phyloP scores from a whole-genome alignment of 2,329 filamentous ascomycete genomes.

The Colletotrichum trifolii region DNA sequence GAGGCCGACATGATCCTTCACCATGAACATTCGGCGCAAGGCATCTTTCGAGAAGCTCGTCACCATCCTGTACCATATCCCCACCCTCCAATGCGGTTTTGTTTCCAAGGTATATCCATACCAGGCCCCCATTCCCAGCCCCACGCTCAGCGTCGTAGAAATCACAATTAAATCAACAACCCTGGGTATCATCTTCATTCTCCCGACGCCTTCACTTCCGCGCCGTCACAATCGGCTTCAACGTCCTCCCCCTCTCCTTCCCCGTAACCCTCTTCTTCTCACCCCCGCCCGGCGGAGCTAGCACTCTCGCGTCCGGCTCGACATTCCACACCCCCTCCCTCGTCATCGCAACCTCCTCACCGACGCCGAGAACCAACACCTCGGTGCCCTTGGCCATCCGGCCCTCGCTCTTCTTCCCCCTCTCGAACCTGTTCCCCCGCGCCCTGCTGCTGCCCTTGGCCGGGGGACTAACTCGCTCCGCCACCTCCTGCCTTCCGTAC shows the following conservation, averaged over 20 bases:
- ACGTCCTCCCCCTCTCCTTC: slow-evolving; percentile 9
- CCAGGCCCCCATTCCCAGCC: no score
- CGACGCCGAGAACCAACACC: slow-evolving; percentile 53
- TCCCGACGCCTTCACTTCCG: background rate
- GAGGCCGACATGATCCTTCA: no score
- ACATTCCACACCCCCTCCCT: slow-evolving; percentile 50
- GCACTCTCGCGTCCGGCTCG: slow-evolving; percentile 1
- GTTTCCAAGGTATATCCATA: no score
- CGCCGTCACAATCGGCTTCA: slow-evolving; percentile 23
- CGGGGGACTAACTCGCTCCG: slow-evolving; percentile 44
- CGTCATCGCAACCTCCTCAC: slow-evolving; percentile 56
- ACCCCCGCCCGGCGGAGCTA: background rate
- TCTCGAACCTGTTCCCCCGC: slow-evolving; percentile 11
- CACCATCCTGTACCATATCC: no score
- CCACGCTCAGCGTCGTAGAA: no score
- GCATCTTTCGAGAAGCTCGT: no score
- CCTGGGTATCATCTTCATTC: slow-evolving; percentile 5
- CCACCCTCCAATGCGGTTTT: no score
- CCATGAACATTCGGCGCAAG: no score
- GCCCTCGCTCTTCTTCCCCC: slow-evolving; percentile 18
- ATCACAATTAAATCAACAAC: background rate
- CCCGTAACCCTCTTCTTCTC: slow-evolving; percentile 3
- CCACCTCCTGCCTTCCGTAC: slow-evolving; percentile 58
- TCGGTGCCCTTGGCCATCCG: slow-evolving; percentile 46
- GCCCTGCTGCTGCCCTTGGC: background rate